A percentile compares a stretch with the other conserved stretches of the same genome.
phyloP scores from a whole-genome alignment of 2,329 filamentous ascomycete species.

The Xylariaceae sp. region DNA sequence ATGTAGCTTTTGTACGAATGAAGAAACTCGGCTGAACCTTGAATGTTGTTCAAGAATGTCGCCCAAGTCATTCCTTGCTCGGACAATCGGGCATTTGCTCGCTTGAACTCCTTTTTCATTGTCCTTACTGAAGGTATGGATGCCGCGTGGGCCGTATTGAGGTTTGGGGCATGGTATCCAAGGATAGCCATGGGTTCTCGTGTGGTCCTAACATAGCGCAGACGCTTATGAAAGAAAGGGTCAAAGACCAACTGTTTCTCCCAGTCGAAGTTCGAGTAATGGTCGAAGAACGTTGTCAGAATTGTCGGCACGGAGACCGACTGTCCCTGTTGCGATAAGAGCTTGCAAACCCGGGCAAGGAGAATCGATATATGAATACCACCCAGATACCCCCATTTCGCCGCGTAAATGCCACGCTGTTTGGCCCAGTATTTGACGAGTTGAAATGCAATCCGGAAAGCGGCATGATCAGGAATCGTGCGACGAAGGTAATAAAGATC shows the following conservation, averaged over 20 bases:
- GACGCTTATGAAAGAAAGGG: slow-evolving; percentile 51
- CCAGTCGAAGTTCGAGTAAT: slow-evolving; percentile 62
- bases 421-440: slow-evolving; percentile 60
- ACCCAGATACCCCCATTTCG: slow-evolving; percentile 61
- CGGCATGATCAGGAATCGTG: slow-evolving; percentile 54
- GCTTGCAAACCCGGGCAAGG: slow-evolving; percentile 56
- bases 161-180: slow-evolving; percentile 56
- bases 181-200: slow-evolving; percentile 61
- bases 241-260: slow-evolving; percentile 50
- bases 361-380: slow-evolving; percentile 62
- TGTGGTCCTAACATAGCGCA: slow-evolving; percentile 49
- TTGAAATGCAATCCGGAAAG: slow-evolving; percentile 56
- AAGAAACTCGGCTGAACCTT: slow-evolving; percentile 45
- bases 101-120: slow-evolving; percentile 46
- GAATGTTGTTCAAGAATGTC: slow-evolving; percentile 29
- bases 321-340: slow-evolving; percentile 34
- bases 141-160: slow-evolving; percentile 55
- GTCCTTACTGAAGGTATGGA: slow-evolving; percentile 48
- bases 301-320: slow-evolving; percentile 45
- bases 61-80: slow-evolving; percentile 36
- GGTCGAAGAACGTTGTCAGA: slow-evolving; percentile 55
- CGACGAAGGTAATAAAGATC: slow-evolving; percentile 58
- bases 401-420: slow-evolving; percentile 58
- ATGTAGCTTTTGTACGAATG: slow-evolving; percentile 49
- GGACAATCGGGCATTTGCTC: slow-evolving; percentile 38